Conservation (phyloP, 306 rosid genomes). For the Dalbergia oliveri region DNA sequence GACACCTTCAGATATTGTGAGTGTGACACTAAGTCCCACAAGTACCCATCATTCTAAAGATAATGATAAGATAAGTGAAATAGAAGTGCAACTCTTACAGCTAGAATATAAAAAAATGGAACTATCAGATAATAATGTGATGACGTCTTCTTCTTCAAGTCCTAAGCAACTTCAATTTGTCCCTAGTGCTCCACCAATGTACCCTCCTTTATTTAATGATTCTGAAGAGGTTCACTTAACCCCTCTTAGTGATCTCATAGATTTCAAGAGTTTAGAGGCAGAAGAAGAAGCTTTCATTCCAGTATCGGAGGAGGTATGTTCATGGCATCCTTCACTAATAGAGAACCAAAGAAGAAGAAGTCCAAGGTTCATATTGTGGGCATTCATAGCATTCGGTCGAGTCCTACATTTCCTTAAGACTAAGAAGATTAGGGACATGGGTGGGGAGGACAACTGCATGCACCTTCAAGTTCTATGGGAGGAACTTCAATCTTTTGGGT, state of each 20-base stretch:
- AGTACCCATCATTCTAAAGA: neutral
- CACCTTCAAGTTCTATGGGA: constrained; percentile 46
- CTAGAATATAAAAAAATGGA: neutral
- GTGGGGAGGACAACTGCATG: neutral
- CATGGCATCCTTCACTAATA: constrained; percentile 42
- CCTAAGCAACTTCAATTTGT: constrained; percentile 16
- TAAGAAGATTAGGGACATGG: constrained; percentile 31
- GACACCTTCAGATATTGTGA: constrained; percentile 7
- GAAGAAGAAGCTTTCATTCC: constrained; percentile 41
- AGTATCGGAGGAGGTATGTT: constrained; percentile 38
- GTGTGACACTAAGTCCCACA: constrained; percentile 4
- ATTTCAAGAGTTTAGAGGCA: constrained; percentile 30
- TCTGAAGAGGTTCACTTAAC: constrained; percentile 1
- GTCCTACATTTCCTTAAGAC: constrained; percentile 45
- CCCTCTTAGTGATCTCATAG: constrained; percentile 23
- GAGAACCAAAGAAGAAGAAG: constrained; percentile 42
- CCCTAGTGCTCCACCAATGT: constrained; percentile 36
- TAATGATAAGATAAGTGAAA: constrained; percentile 1
- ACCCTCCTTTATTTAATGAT: constrained; percentile 25
- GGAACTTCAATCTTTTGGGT: constrained; percentile 37
- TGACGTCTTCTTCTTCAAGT: neutral
- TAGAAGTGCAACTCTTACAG: neutral
- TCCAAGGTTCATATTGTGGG: constrained; percentile 40
- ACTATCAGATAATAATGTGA: neutral
- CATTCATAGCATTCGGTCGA: constrained; percentile 47